Base-by-base conservation (phyloP, 1,139 yeast species). In the Protomyces lactucae-debilis region DNA sequence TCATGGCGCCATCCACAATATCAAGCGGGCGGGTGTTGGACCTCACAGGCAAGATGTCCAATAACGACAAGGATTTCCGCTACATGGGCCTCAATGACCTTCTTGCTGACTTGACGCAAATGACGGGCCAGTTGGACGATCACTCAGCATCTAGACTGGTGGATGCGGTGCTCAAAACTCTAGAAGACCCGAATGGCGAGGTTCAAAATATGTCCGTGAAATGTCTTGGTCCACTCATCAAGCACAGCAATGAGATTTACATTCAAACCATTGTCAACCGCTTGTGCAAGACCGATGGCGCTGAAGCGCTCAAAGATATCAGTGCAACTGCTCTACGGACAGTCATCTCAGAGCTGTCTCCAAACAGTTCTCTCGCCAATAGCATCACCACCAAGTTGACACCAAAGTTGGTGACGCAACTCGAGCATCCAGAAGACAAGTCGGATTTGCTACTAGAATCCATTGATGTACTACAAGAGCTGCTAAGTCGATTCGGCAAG, bases 71-170 rank as follows among this genome's bases (percentile, higher is more conserved):
- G 2, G 97, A 90, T 73, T 78, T 87, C 70, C 80, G 96, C 72
- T 89, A 85, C 75, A 90, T 90, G 97, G 95, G 93, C 2, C 78
- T 89, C 68, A 88, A 84, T 70, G 97, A 90, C 72, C 80, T 89
- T 70, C 83, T 82, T 70, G 82, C 81, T 71, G 77, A 77, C 67
- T 79, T 76, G 65, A 69, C 70, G 69, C 71, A 68, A 69, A 77
- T 60, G 46, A 70, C 71, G 6, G 69, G 72, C 52, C 68, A 73
- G 37, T 72, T 76, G 54, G 71, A 70, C 64, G 70, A 70, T 48
- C 77, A 75, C 57, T 66, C 72, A 37, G 70, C 74, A 6, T 60
- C 68, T 4, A 69, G 73, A 16, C 81, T 86, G 69, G 76, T 82
- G 18, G 79, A 80, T 5, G 79, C 82, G 3, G 75, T 87, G 32